These are phyloP conservation scores for Paracamarosporium sp. DNA, from an alignment of 2,329 filamentous ascomycete species.

Conservation along the genomic window DNA sequence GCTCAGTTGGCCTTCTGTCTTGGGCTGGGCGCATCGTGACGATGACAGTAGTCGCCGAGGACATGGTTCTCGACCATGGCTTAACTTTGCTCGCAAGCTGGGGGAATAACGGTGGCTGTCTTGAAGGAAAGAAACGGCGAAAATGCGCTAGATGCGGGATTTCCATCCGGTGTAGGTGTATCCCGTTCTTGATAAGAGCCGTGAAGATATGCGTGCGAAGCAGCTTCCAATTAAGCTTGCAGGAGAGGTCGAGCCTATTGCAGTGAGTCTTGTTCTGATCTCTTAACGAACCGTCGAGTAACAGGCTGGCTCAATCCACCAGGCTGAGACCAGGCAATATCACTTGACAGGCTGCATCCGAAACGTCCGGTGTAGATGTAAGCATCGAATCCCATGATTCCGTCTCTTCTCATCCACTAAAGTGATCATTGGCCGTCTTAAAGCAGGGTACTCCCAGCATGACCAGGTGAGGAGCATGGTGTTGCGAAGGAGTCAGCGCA, in stretches of 20 bases:
- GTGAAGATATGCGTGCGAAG: background rate
- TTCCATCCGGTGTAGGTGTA: conserved; percentile 16
- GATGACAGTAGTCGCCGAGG: background rate
- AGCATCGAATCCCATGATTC: conserved; percentile 4
- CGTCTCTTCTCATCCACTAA: background rate
- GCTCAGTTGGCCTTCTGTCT: background rate
- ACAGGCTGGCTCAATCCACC: conserved; percentile 5
- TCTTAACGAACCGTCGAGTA: conserved; percentile 8
- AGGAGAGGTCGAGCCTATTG: conserved; percentile 13
- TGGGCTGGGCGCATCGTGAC: background rate
- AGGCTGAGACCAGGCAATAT: conserved; percentile 16
- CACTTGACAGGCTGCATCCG: conserved; percentile 11
- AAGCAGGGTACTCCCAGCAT: conserved; percentile 10
- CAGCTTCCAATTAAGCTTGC: conserved; percentile 9
- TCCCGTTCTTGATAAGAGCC: conserved; percentile 3
- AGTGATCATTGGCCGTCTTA: conserved; percentile 11
- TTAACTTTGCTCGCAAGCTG: background rate
- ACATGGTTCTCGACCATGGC: background rate
- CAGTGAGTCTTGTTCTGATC: background rate
- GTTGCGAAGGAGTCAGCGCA: no score
- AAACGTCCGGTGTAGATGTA: conserved; percentile 16
- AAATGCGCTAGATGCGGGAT: conserved; percentile 6
- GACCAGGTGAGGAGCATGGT: conserved; percentile 22
- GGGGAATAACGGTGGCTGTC: background rate
- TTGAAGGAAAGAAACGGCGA: background rate